phyloP scores from a whole-genome alignment of 129 eudicot genomes.

The Centrapalus pauciflorus region DNA sequence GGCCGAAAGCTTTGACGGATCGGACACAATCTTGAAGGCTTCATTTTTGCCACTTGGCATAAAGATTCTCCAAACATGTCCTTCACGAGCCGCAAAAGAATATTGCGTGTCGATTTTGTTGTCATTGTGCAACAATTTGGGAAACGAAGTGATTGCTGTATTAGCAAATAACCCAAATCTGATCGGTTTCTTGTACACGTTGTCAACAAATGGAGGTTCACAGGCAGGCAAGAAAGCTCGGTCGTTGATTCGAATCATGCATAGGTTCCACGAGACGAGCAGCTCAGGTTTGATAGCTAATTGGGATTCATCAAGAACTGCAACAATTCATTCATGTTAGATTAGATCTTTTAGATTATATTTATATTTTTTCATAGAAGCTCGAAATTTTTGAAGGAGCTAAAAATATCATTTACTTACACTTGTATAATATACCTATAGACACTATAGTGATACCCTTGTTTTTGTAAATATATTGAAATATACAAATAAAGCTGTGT shows the following conservation, averaged over 20 bases:
- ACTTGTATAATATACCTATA: constrained; percentile 17
- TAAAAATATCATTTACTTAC: background rate
- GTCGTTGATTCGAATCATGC: constrained; percentile 55
- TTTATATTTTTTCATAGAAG: constrained; percentile 14
- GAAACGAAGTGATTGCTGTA: constrained; percentile 48
- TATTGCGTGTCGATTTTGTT: constrained; percentile 65
- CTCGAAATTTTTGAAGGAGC: constrained; percentile 43
- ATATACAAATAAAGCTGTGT: background rate
- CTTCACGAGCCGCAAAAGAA: constrained; percentile 56
- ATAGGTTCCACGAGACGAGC: constrained; percentile 52
- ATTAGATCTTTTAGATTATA: constrained; percentile 5
- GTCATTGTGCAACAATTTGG: constrained; percentile 56
- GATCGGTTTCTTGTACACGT: constrained; percentile 46
- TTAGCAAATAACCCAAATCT: constrained; percentile 49
- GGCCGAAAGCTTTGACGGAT: constrained; percentile 64
- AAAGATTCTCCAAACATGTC: constrained; percentile 25
- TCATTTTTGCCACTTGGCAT: constrained; percentile 32
- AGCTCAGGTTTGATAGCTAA: constrained; percentile 34
- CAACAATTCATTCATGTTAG: constrained; percentile 47
- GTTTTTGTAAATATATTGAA: background rate
- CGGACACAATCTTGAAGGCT: constrained; percentile 33
- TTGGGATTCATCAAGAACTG: constrained; percentile 42
- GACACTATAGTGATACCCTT: background rate
- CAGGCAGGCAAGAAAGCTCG: constrained; percentile 59
- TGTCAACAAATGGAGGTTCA: constrained; percentile 40